These are phyloP conservation scores for Deuterostichococcus epilithicus DNA, from an alignment of 139 green algal genomes.

Conservation along the genomic window DNA sequence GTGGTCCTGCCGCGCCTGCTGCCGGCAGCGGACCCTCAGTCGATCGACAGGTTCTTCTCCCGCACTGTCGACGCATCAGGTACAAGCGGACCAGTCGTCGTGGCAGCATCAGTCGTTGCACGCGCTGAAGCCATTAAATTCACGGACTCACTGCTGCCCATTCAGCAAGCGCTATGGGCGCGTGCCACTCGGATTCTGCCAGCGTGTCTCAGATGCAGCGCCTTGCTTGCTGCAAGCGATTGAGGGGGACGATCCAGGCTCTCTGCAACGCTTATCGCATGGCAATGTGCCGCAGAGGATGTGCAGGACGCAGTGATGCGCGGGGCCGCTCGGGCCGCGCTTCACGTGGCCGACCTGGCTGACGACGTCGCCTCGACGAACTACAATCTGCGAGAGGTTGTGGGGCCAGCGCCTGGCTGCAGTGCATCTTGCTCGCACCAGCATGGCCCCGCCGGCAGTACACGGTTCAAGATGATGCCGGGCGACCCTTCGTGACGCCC, in stretches of 20 bases:
- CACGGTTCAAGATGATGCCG: not conserved
- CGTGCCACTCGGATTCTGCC: not conserved
- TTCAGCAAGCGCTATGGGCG: not conserved
- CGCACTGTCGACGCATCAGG: constrained; percentile 23
- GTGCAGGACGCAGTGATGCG: constrained; percentile 27
- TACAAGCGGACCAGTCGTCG: not conserved
- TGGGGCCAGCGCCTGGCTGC: too few relatives aligned
- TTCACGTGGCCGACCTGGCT: constrained; percentile 20
- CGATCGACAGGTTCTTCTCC: constrained; percentile 32
- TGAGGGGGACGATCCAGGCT: not conserved
- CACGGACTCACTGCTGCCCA: not conserved
- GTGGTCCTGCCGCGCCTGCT: constrained; percentile 18
- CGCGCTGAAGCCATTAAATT: not conserved
- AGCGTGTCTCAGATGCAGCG: not conserved
- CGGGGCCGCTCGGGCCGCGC: constrained; percentile 18
- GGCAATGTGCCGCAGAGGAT: constrained; percentile 22
- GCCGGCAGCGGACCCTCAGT: constrained; percentile 5
- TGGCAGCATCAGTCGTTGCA: not conserved
- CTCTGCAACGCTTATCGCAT: not conserved
- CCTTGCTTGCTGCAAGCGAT: not conserved
- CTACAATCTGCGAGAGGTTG: constrained; percentile 28
- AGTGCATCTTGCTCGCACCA: too few relatives aligned
- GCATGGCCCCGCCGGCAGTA: too few relatives aligned
- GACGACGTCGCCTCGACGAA: constrained; percentile 21
- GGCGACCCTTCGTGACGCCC: constrained; percentile 2